Conservation (phyloP, 148 eudicot species). For the Pharnaceum exiguum region DNA sequence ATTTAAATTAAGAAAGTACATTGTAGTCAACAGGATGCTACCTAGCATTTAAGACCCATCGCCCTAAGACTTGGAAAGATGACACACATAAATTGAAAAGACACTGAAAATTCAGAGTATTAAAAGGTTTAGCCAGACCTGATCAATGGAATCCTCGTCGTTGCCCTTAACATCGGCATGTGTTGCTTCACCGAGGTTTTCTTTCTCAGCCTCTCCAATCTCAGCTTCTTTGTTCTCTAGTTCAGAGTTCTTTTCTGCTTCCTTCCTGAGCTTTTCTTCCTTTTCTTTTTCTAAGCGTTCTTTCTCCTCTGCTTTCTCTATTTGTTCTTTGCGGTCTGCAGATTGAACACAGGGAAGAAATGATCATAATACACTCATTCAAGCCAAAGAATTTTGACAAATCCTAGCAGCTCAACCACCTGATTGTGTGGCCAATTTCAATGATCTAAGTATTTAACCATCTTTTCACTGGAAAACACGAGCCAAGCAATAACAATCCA, state of each 20-base stretch:
- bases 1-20: too few relatives aligned
- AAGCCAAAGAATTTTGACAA: background rate
- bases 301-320: constrained; percentile 88
- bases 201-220: constrained; percentile 28
- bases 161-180: constrained; percentile 37
- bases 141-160: constrained; percentile 30
- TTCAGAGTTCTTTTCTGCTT: constrained; percentile 39
- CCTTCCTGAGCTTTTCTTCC: constrained; percentile 65
- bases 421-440: too few relatives aligned
- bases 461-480: too few relatives aligned
- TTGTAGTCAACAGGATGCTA: too few relatives aligned
- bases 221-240: constrained; percentile 26
- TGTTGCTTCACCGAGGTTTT: constrained; percentile 23
- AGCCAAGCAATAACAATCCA: too few relatives aligned
- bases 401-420: background rate
- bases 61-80: background rate
- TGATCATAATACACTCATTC: background rate
- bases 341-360: constrained; percentile 7
- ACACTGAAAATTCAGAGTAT: background rate
- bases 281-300: constrained; percentile 76
- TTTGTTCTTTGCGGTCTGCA: constrained; percentile 74
- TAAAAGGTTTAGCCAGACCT: constrained; percentile 36
- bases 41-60: too few relatives aligned
- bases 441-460: too few relatives aligned
- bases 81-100: background rate